Conservation (phyloP, 805 yeast genomes). For the Metschnikowia amazonensis region DNA sequence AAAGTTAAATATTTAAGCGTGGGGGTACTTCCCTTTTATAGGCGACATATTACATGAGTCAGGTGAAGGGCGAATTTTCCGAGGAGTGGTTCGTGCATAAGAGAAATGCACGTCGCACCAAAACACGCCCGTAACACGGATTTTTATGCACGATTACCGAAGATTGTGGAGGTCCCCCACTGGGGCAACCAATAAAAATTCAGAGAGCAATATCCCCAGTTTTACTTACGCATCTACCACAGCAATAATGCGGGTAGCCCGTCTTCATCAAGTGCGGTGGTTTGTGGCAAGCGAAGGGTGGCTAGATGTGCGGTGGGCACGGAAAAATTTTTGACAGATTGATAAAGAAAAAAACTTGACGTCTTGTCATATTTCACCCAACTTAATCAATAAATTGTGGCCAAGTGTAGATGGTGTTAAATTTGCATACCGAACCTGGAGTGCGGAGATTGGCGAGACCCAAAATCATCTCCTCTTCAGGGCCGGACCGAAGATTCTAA, state of each 20-base stretch:
- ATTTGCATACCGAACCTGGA: not conserved
- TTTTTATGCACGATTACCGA: slow-evolving; percentile 1
- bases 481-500: not conserved
- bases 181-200: slow-evolving; percentile 1
- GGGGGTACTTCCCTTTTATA: slow-evolving; percentile 1
- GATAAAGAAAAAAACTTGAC: not conserved
- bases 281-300: not conserved
- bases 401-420: not conserved
- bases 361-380: not conserved
- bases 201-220: not conserved
- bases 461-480: not conserved
- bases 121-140: slow-evolving; percentile 3
- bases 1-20: no score
- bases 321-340: not conserved
- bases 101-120: slow-evolving; percentile 1
- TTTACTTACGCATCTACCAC: not conserved
- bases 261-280: not conserved
- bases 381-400: not conserved
- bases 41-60: not conserved
- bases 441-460: not conserved
- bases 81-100: not conserved
- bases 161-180: slow-evolving; percentile 4
- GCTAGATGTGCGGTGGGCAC: not conserved
- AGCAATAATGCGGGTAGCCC: not conserved
- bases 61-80: not conserved